Evolutionary conservation across 371 early-diverging fungal genomes (phyloP).

Genomic region (Lichtheimia corymbifera): DNA sequence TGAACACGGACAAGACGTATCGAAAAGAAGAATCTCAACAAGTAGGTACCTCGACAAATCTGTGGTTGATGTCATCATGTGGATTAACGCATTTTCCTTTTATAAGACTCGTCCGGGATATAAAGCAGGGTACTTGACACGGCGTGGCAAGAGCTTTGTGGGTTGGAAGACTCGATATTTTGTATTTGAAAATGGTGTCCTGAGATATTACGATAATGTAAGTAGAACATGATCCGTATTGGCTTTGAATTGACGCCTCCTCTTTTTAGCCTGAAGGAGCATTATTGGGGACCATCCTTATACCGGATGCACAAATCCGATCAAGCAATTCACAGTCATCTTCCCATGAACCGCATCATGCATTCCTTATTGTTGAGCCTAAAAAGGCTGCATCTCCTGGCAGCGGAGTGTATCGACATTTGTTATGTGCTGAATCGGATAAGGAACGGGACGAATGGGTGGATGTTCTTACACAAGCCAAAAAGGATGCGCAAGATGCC

Average conservation of each 20-base stretch:
- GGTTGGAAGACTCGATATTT: constrained; percentile 89
- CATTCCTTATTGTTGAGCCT: constrained; percentile 72
- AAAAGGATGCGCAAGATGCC: neutral
- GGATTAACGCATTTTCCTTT: too few species aligned
- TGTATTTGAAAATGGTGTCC: constrained; percentile 55
- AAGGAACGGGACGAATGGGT: constrained; percentile 88
- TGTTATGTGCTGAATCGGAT: constrained; percentile 86
- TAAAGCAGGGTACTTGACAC: constrained; percentile 83
- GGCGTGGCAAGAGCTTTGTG: constrained; percentile 86
- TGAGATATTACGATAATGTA: constrained; percentile 72
- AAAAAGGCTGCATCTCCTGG: constrained; percentile 48
- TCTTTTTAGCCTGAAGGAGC: constrained; percentile 39
- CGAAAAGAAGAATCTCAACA: constrained; percentile 12
- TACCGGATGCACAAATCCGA: constrained; percentile 53
- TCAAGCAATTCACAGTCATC: constrained; percentile 38
- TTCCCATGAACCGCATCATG: constrained; percentile 51
- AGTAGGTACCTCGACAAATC: too few species aligned
- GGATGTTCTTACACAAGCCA: constrained; percentile 46
- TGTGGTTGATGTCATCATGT: too few species aligned
- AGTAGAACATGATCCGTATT: constrained; percentile 1
- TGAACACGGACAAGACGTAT: constrained; percentile 61
- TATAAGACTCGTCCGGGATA: constrained; percentile 18
- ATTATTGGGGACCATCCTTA: constrained; percentile 47
- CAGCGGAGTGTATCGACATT: constrained; percentile 62
- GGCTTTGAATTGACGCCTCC: neutral